Conservation (phyloP, 2,329 filamentous ascomycete genomes). For the Penicillium sp. region DNA sequence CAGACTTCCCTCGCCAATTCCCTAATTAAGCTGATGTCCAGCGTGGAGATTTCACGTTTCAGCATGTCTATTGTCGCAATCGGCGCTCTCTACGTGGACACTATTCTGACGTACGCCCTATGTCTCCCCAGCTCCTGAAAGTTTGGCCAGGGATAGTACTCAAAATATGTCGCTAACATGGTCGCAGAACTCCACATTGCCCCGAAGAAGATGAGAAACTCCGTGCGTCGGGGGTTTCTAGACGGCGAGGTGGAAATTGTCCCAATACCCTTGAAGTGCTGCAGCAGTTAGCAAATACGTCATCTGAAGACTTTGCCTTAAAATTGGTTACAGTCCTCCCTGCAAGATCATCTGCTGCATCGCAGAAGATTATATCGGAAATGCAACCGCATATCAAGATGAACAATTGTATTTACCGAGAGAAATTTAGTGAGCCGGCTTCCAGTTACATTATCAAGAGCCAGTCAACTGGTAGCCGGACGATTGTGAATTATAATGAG, state of each 20-base stretch:
- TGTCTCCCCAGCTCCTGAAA: constrained; percentile 12
- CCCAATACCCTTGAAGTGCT: constrained; percentile 74
- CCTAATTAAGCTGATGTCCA: neutral
- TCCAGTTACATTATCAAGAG: constrained; percentile 73
- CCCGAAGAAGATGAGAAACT: constrained; percentile 74
- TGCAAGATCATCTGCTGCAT: constrained; percentile 54
- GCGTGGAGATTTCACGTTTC: neutral
- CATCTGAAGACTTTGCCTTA: constrained; percentile 27
- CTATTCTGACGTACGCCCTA: constrained; percentile 63
- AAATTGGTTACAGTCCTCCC: constrained; percentile 58
- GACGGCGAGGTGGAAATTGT: constrained; percentile 73
- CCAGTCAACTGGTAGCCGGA: constrained; percentile 62
- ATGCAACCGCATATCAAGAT: constrained; percentile 58
- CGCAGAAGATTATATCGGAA: constrained; percentile 58
- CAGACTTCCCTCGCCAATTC: neutral
- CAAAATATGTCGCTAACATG: neutral
- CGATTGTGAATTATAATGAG: constrained; percentile 71
- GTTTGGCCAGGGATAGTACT: neutral
- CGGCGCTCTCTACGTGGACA: constrained; percentile 73
- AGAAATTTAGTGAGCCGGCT: constrained; percentile 59
- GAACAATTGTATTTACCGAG: constrained; percentile 63
- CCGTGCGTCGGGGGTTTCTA: constrained; percentile 62
- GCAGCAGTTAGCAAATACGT: constrained; percentile 59
- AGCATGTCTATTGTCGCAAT: constrained; percentile 63
- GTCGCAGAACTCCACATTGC: constrained; percentile 54